Evolutionary conservation across 495 filamentous ascomycete genomes (phyloP).

Genomic region (Pseudevernia furfuracea): DNA sequence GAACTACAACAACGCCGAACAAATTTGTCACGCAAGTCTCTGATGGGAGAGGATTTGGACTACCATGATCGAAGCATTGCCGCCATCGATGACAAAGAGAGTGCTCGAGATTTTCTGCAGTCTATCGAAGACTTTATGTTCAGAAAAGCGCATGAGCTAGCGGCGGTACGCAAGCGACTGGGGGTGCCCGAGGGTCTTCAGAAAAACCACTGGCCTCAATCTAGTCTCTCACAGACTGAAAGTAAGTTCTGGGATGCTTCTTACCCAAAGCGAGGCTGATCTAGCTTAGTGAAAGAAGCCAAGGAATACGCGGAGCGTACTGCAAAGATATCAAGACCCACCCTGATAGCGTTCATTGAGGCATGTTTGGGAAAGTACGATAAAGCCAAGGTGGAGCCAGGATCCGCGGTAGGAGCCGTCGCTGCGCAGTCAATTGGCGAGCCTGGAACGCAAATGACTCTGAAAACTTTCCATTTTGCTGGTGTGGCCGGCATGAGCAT

Average conservation of each 20-base stretch:
- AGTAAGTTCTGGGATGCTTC: slow-evolving; percentile 16
- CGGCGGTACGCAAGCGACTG: slow-evolving; percentile 37
- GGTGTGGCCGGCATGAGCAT: slow-evolving; percentile 99
- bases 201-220: slow-evolving; percentile 8
- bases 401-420: slow-evolving; percentile 94
- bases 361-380: slow-evolving; percentile 83
- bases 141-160: slow-evolving; percentile 49
- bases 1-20: slow-evolving; percentile 57
- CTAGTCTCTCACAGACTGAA: slow-evolving; percentile 6
- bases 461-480: slow-evolving; percentile 99
- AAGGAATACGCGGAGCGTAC: slow-evolving; percentile 51
- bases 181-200: slow-evolving; percentile 12
- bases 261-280: slow-evolving; percentile 16
- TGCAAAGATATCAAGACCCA: slow-evolving; percentile 68
- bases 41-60: slow-evolving; percentile 43
- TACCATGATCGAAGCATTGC: slow-evolving; percentile 60
- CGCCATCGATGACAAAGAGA: slow-evolving; percentile 75
- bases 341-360: slow-evolving; percentile 66
- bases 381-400: slow-evolving; percentile 81
- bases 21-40: slow-evolving; percentile 53
- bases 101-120: slow-evolving; percentile 71
- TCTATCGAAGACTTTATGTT: slow-evolving; percentile 64
- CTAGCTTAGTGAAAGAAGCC: slow-evolving; percentile 17
- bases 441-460: slow-evolving; percentile 97
- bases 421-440: slow-evolving; percentile 98